A percentile compares a stretch with the other conserved stretches of the same genome.
Conservation (phyloP, 495 filamentous ascomycete species). For the Xylaria intraflava region DNA sequence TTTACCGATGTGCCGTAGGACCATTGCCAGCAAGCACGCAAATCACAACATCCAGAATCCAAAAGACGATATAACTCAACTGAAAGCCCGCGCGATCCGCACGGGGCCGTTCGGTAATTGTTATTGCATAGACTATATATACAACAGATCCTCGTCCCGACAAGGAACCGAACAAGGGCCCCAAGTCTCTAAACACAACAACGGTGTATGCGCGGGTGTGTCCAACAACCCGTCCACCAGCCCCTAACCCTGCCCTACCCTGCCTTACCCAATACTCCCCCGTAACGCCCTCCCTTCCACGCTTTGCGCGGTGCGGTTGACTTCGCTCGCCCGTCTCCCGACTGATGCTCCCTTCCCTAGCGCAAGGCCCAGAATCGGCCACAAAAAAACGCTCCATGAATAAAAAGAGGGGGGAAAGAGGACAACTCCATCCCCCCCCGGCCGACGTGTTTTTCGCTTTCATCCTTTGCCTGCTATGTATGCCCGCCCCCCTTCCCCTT, state of each 20-base stretch:
- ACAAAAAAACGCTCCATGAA: no score
- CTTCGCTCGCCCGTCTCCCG: no score
- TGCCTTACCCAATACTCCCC: conserved; percentile 4
- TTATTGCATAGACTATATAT: conserved; percentile 21
- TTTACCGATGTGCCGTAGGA: no score
- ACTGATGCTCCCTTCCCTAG: no score
- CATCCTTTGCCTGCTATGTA: neutral
- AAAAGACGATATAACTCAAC: no score
- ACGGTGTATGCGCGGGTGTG: neutral
- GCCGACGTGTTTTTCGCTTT: neutral
- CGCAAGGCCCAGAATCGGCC: no score
- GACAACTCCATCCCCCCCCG: no score
- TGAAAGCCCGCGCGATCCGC: conserved; percentile 3
- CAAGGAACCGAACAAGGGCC: neutral
- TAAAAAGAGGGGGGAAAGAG: no score
- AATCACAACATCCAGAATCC: no score
- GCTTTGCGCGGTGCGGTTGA: neutral
- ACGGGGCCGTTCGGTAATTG: conserved; percentile 11
- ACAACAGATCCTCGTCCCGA: conserved; percentile 15
- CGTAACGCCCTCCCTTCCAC: neutral
- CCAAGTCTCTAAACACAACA: conserved; percentile 1
- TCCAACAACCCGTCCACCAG: neutral
- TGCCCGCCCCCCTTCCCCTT: neutral
- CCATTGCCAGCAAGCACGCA: neutral
- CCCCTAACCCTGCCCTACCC: no score